phyloP scores from a whole-genome alignment of 2,329 filamentous ascomycete genomes.

The Lizonia empirigonia region DNA sequence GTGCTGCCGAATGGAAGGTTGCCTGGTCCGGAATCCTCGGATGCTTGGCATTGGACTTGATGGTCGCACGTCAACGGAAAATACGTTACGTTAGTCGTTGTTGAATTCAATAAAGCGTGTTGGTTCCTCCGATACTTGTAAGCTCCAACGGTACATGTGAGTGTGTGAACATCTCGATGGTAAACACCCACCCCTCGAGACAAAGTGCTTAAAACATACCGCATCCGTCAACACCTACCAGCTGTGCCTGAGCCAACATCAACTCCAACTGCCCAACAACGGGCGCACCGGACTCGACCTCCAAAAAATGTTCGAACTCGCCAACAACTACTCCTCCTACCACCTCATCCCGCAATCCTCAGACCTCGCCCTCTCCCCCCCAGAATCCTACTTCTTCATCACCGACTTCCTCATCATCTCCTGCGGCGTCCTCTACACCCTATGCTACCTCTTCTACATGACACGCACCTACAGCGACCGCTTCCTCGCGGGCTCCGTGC shows the following conservation, averaged over 20 bases:
- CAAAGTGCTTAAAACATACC: background rate
- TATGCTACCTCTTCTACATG: conserved; percentile 52
- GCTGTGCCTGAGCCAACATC: too few species aligned
- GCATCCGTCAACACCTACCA: background rate
- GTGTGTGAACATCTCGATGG: too few species aligned
- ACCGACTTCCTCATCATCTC: conserved; percentile 51
- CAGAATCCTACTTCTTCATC: conserved; percentile 50
- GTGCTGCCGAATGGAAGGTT: background rate
- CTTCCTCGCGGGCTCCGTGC: conserved; percentile 40
- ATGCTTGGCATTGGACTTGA: conserved; percentile 22
- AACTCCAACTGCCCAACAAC: too few species aligned
- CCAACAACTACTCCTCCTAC: conserved; percentile 47
- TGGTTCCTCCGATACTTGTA: background rate
- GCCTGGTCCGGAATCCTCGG: conserved; percentile 27
- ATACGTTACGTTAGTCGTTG: background rate
- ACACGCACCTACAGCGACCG: conserved; percentile 46
- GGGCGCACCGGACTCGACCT: too few species aligned
- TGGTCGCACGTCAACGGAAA: conserved; percentile 13
- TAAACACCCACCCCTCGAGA: too few species aligned
- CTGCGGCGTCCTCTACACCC: conserved; percentile 49
- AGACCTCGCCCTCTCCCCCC: conserved; percentile 49
- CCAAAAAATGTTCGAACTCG: conserved; percentile 42
- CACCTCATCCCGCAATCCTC: conserved; percentile 60
- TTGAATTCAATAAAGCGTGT: background rate
- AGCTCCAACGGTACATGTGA: background rate